A percentile compares a stretch with the other conserved stretches of the same genome.
phyloP scores from a whole-genome alignment of 371 early-diverging fungal species.

The Mucor lusitanicus region DNA sequence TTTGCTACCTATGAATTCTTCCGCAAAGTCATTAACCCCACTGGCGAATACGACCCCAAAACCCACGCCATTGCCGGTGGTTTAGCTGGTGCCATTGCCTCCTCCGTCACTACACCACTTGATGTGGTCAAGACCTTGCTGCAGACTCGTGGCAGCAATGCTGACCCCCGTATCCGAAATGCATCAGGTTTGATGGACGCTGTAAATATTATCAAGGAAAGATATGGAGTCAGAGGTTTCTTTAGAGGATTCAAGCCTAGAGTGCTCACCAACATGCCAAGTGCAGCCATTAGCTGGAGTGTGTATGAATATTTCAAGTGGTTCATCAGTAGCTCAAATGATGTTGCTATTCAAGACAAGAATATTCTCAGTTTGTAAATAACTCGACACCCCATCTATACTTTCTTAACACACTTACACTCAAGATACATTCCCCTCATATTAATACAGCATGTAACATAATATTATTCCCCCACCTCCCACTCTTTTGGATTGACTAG shows the following conservation, averaged over 20 bases:
- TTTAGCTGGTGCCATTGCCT: slow-evolving; percentile 85
- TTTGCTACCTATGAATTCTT: slow-evolving; percentile 89
- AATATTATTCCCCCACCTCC: not conserved
- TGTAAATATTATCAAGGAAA: slow-evolving; percentile 67
- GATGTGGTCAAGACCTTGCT: slow-evolving; percentile 91
- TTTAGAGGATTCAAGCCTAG: slow-evolving; percentile 77
- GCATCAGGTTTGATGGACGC: slow-evolving; percentile 73
- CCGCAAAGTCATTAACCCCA: slow-evolving; percentile 78
- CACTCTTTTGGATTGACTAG: not conserved
- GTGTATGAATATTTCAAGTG: slow-evolving; percentile 86
- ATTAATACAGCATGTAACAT: not conserved
- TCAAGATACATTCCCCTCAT: not conserved
- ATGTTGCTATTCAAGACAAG: not conserved
- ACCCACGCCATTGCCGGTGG: slow-evolving; percentile 85
- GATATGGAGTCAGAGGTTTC: slow-evolving; percentile 77
- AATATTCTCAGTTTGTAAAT: slow-evolving; percentile 12
- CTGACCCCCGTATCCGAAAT: slow-evolving; percentile 66
- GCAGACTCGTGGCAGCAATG: slow-evolving; percentile 80
- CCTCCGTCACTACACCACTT: slow-evolving; percentile 84
- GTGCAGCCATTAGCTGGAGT: slow-evolving; percentile 92
- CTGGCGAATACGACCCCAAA: slow-evolving; percentile 74
- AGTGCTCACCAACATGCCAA: slow-evolving; percentile 83
- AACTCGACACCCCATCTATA: not conserved
- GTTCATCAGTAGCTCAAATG: slow-evolving; percentile 41
- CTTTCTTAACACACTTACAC: not conserved